Evolutionary conservation across 139 green algal species (phyloP).

Genomic region (Volvox africanus): DNA sequence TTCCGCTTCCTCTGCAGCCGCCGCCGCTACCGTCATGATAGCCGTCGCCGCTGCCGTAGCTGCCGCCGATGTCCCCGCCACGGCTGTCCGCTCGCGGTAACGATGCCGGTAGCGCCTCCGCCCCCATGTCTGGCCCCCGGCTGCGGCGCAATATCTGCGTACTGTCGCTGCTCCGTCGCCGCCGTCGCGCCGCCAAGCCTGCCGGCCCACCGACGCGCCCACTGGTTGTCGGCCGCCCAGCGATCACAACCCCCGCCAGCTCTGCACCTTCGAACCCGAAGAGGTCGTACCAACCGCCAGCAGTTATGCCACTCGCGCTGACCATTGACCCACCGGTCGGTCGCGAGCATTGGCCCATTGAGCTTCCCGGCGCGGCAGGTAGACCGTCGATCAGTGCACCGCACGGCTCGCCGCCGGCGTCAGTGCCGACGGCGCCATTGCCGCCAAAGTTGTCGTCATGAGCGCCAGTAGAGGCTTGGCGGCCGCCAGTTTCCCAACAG

Average conservation of each 20-base stretch:
- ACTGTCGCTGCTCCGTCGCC: background rate
- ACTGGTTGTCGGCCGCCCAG: background rate
- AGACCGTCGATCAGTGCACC: background rate
- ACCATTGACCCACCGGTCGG: background rate
- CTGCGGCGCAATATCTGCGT: no score
- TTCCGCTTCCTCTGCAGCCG: background rate
- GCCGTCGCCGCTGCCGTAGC: background rate
- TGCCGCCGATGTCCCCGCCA: background rate
- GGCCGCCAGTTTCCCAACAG: background rate
- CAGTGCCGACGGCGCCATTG: background rate
- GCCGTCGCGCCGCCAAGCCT: conserved; percentile 31
- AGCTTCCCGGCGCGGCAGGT: background rate
- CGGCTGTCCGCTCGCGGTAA: no score
- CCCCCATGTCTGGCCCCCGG: no score
- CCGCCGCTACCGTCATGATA: background rate
- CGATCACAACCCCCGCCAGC: background rate
- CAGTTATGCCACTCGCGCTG: background rate
- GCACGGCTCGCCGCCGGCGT: background rate
- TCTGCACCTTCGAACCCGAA: background rate
- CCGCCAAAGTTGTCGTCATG: background rate
- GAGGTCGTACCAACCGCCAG: background rate
- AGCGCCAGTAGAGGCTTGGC: background rate
- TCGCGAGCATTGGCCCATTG: background rate
- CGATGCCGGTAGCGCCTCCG: no score
- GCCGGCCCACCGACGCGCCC: background rate